Percentiles rank a stretch among this genome's conserved stretches.
Evolutionary conservation across 495 filamentous ascomycete genomes (phyloP).

Genomic region (Tuber calosporum): DNA sequence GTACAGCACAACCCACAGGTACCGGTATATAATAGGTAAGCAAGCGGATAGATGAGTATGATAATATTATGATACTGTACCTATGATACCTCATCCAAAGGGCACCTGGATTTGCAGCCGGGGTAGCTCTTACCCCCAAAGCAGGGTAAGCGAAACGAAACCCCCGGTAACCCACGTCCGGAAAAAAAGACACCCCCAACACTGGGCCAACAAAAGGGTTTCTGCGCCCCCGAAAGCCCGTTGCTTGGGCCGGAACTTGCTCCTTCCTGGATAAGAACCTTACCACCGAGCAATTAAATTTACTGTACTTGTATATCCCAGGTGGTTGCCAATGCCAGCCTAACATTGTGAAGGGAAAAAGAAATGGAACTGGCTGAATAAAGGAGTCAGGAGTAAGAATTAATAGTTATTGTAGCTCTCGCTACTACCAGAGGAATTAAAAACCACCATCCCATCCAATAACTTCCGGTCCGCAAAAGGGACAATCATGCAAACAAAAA

Average conservation of each 20-base stretch:
- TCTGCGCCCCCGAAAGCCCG: background rate
- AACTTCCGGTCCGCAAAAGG: background rate
- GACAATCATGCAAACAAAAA: background rate
- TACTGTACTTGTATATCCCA: too few species aligned
- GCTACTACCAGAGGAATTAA: background rate
- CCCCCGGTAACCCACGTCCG: background rate
- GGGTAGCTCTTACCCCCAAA: background rate
- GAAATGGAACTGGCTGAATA: background rate
- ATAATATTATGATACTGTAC: background rate
- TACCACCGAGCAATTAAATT: background rate
- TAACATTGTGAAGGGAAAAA: too few species aligned
- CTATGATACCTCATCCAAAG: background rate
- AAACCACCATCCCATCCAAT: background rate
- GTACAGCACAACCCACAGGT: background rate
- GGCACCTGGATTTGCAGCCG: background rate
- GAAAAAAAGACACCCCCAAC: background rate
- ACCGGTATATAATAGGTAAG: background rate
- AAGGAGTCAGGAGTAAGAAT: background rate
- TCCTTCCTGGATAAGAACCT: too few species aligned
- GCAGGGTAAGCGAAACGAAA: conserved; percentile 1
- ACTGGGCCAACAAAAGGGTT: background rate
- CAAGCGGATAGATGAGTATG: background rate
- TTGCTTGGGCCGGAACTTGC: background rate
- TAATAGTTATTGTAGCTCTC: background rate
- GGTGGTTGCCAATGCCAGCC: background rate